Percentiles rank a stretch among this genome's conserved stretches.
Evolutionary conservation across 2,329 filamentous ascomycete species (phyloP).

Genomic region (Cryphonectria nitschkei): DNA sequence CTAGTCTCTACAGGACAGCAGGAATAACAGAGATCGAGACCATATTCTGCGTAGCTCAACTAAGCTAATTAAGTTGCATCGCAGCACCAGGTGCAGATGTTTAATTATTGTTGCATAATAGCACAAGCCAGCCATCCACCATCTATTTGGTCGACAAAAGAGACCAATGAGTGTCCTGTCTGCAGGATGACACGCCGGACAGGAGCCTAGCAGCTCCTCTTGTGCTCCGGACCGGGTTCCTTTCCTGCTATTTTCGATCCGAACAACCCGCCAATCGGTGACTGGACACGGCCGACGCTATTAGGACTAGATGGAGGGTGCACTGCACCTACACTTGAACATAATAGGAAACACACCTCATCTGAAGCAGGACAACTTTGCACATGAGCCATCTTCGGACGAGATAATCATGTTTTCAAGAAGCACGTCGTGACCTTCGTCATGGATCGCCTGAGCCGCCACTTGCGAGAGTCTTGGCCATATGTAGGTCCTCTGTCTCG

Average conservation of each 20-base stretch:
- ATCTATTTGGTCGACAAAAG: too few species aligned
- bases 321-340: background rate
- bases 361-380: background rate
- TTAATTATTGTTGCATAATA: background rate
- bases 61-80: background rate
- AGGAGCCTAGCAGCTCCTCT: background rate
- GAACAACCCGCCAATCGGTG: background rate
- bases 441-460: background rate
- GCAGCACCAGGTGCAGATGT: background rate
- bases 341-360: background rate
- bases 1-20: background rate
- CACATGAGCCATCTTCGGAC: background rate
- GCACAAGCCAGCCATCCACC: background rate
- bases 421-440: background rate
- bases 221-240: background rate
- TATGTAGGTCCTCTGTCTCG: background rate
- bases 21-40: too few species aligned
- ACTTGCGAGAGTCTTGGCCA: background rate
- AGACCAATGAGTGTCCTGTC: background rate
- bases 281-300: background rate
- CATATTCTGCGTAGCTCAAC: background rate
- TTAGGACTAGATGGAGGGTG: background rate
- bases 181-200: background rate
- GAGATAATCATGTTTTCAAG: background rate
- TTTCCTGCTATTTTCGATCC: background rate